Percentiles rank a stretch among this genome's conserved stretches.
Evolutionary conservation across 2,329 filamentous ascomycete genomes (phyloP).

Genomic region (Claviceps humidiphila): DNA sequence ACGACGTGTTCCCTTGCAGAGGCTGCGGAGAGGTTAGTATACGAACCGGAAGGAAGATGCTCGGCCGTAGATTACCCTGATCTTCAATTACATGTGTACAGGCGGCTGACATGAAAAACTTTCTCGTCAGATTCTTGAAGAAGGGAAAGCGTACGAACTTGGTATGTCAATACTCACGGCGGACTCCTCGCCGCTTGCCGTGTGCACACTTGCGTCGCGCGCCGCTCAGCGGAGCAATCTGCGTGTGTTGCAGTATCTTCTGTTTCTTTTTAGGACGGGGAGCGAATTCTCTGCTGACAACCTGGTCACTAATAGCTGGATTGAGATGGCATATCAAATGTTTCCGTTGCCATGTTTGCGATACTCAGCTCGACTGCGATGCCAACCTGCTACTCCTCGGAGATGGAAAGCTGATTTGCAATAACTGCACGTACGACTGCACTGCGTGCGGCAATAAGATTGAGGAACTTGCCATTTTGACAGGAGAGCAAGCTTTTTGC

Average conservation of each 20-base stretch:
- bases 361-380: constrained; percentile 91
- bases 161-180: constrained; percentile 43
- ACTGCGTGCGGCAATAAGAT: constrained; percentile 96
- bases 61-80: neutral
- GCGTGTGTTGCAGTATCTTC: neutral
- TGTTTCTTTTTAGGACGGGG: neutral
- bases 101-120: constrained; percentile 4
- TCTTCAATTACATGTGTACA: neutral
- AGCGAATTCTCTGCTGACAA: constrained; percentile 10
- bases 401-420: constrained; percentile 96
- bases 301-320: constrained; percentile 46
- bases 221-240: neutral
- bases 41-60: neutral
- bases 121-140: constrained; percentile 68
- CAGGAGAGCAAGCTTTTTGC: constrained; percentile 95
- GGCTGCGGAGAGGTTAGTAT: constrained; percentile 69
- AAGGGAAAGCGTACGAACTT: constrained; percentile 96
- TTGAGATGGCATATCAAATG: constrained; percentile 98
- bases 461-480: constrained; percentile 92
- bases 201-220: neutral
- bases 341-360: constrained; percentile 94
- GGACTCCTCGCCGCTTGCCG: neutral
- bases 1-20: constrained; percentile 83
- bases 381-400: constrained; percentile 93
- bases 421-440: constrained; percentile 98